A percentile compares a stretch with the other conserved stretches of the same genome.
Evolutionary conservation across 2,329 filamentous ascomycete species (phyloP).

Genomic region (Neonectria punicea): DNA sequence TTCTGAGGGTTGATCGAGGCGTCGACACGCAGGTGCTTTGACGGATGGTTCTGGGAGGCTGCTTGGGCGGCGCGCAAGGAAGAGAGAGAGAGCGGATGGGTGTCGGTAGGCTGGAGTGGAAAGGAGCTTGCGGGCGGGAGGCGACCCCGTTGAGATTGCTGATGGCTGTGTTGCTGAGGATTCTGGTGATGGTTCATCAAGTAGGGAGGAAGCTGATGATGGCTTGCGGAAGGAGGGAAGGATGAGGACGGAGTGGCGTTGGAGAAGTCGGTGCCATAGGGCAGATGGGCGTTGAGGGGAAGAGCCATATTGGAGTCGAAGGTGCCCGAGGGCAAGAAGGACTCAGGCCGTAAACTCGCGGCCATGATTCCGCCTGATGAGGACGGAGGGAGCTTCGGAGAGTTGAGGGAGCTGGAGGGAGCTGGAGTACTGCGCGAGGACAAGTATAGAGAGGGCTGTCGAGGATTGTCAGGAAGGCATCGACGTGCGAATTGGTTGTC

Average conservation of each 20-base stretch:
- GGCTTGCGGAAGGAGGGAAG: constrained; percentile 32
- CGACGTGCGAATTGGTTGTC: neutral
- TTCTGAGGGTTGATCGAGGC: constrained; percentile 25
- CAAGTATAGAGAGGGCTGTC: neutral
- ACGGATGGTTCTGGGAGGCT: constrained; percentile 25
- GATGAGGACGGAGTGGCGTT: constrained; percentile 34
- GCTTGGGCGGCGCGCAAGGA: constrained; percentile 39
- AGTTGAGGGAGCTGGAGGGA: neutral
- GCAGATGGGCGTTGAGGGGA: constrained; percentile 31
- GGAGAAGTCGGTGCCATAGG: constrained; percentile 29
- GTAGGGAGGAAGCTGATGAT: constrained; percentile 39
- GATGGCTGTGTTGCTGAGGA: constrained; percentile 21
- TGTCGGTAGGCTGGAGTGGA: constrained; percentile 26
- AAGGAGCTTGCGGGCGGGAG: constrained; percentile 41
- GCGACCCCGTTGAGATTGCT: constrained; percentile 31
- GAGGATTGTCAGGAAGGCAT: neutral
- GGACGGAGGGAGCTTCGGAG: constrained; percentile 3
- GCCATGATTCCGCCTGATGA: constrained; percentile 37
- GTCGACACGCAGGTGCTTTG: constrained; percentile 31
- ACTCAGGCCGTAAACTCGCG: constrained; percentile 39
- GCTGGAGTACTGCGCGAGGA: neutral
- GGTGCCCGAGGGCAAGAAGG: constrained; percentile 43
- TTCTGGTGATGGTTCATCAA: constrained; percentile 29
- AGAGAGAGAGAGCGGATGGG: constrained; percentile 39
- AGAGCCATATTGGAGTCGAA: constrained; percentile 37